Conservation (phyloP, 2,329 filamentous ascomycete genomes). For the Aspergillus sp. region DNA sequence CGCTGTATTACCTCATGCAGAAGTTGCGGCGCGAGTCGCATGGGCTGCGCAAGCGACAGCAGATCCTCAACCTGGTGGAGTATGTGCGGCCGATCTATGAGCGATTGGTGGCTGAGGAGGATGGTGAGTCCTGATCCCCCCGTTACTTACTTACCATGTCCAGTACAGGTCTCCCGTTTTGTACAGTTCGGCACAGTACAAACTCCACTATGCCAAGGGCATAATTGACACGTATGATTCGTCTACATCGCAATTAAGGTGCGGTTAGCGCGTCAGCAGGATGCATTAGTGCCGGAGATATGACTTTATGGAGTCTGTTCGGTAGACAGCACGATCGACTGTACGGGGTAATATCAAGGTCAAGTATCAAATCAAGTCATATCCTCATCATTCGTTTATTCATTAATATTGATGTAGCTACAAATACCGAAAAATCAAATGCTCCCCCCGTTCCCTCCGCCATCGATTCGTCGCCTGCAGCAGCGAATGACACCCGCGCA, state of each 20-base stretch:
- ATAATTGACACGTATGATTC: not conserved
- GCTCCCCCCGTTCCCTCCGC: slow-evolving; percentile 17
- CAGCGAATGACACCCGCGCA: slow-evolving; percentile 27
- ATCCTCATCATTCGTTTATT: not conserved
- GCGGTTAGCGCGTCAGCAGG: slow-evolving; percentile 13
- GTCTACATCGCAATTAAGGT: not conserved
- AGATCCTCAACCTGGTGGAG: not conserved
- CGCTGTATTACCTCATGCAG: not conserved
- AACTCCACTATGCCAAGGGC: too few species aligned
- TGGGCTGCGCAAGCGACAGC: not conserved
- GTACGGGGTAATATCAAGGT: not conserved
- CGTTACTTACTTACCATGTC: too few species aligned
- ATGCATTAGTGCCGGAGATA: slow-evolving; percentile 15
- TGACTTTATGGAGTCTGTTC: not conserved
- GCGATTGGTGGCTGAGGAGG: too few species aligned
- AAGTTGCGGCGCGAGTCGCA: not conserved
- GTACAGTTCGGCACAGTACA: too few species aligned
- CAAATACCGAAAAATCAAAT: slow-evolving; percentile 8
- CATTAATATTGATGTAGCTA: not conserved
- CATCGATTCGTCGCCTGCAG: slow-evolving; percentile 29
- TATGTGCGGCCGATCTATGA: not conserved
- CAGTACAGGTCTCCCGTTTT: too few species aligned
- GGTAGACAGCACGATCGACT: too few species aligned
- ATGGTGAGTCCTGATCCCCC: too few species aligned
- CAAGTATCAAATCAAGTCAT: not conserved